A percentile compares a stretch with the other conserved stretches of the same genome.
Conservation (phyloP, 495 filamentous ascomycete species). For the Penicillium lividum region DNA sequence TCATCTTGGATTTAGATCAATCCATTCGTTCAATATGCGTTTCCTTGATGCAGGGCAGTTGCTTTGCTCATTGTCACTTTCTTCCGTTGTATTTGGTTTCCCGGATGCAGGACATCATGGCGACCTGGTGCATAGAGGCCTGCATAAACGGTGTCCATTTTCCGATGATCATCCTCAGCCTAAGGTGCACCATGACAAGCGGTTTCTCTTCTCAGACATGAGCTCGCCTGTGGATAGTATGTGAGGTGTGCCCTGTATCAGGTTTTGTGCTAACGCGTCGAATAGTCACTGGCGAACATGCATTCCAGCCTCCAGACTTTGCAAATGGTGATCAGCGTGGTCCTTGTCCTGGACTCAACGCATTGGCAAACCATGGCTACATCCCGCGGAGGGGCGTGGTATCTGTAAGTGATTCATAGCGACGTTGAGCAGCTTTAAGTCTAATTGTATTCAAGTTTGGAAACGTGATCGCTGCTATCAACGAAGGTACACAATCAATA, state of each 20-base stretch:
- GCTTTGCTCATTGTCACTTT: conserved; percentile 14
- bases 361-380: conserved; percentile 56
- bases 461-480: conserved; percentile 30
- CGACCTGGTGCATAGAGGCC: conserved; percentile 5
- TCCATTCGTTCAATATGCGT: conserved; percentile 13
- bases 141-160: conserved; percentile 32
- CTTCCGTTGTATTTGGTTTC: conserved; percentile 14
- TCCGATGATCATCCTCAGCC: conserved; percentile 12
- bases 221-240: conserved; percentile 31
- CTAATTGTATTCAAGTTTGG: conserved; percentile 32
- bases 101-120: conserved; percentile 13
- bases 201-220: conserved; percentile 30
- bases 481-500: conserved; percentile 23
- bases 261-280: background rate
- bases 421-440: conserved; percentile 19
- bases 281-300: conserved; percentile 39
- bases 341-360: conserved; percentile 55
- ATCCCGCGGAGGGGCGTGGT: conserved; percentile 54
- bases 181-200: conserved; percentile 20
- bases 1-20: background rate
- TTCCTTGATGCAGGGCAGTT: conserved; percentile 7
- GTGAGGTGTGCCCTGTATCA: background rate
- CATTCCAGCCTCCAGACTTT: conserved; percentile 40
- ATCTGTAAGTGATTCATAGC: conserved; percentile 20
- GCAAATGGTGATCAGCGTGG: conserved; percentile 43